Conservation (phyloP, 2,329 filamentous ascomycete species). For the Fusarium hostae region DNA sequence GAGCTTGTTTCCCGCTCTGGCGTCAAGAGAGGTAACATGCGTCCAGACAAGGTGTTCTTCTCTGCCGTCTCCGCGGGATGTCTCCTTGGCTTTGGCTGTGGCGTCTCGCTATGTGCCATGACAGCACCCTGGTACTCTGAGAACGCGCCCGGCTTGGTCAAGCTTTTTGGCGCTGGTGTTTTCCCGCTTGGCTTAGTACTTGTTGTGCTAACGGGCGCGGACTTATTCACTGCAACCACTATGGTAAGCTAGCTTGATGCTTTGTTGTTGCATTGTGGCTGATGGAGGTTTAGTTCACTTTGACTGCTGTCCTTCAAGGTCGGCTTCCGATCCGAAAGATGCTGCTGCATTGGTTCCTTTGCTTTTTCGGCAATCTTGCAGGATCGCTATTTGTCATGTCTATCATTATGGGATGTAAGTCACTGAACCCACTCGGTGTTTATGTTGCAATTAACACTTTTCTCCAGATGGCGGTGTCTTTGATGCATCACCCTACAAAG, state of each 20-base stretch:
- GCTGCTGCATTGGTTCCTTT: conserved; percentile 55
- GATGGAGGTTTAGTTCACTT: conserved; percentile 29
- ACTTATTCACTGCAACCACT: conserved; percentile 38
- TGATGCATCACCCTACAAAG: conserved; percentile 54
- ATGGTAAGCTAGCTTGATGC: conserved; percentile 12
- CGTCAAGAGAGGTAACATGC: conserved; percentile 32
- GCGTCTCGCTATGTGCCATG: conserved; percentile 35
- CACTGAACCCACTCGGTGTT: accelerated
- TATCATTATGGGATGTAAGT: conserved; percentile 56
- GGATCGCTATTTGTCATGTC: conserved; percentile 60
- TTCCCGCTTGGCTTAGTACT: conserved; percentile 39
- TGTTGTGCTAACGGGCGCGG: conserved; percentile 36
- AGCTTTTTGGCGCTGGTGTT: conserved; percentile 37
- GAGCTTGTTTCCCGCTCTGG: conserved; percentile 38
- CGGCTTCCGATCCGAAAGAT: conserved; percentile 37
- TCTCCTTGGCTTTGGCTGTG: conserved; percentile 40
- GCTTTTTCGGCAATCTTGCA: conserved; percentile 61
- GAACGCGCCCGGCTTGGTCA: conserved; percentile 38
- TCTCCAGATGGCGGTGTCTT: conserved; percentile 56
- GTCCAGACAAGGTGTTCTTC: conserved; percentile 37
- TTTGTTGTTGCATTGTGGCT: background rate
- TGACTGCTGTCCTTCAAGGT: conserved; percentile 37
- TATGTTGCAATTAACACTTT: background rate
- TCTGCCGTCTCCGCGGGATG: conserved; percentile 37
- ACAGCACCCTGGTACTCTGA: conserved; percentile 41